These are phyloP conservation scores for Ustilago xerochloae DNA, from an alignment of 1,284 basidiomycete genomes.

Conservation along the genomic window DNA sequence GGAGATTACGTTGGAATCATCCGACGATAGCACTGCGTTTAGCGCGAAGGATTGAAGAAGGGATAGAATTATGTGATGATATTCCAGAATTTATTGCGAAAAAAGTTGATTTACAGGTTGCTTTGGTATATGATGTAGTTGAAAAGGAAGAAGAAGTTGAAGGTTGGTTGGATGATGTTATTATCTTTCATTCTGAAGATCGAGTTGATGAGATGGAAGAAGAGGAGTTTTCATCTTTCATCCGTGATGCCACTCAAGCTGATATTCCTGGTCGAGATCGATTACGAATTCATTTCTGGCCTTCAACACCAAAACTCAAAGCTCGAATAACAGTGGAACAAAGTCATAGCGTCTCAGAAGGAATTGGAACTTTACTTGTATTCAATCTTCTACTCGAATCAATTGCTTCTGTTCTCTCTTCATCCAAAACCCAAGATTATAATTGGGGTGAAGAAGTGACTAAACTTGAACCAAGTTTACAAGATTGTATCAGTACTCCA, in stretches of 20 bases:
- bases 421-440: neutral
- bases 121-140: slow-evolving; percentile 31
- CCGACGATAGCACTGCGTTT: slow-evolving; percentile 27
- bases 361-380: slow-evolving; percentile 25
- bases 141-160: slow-evolving; percentile 12
- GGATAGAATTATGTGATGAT: neutral
- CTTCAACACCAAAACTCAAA: neutral
- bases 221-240: slow-evolving; percentile 2
- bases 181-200: slow-evolving; percentile 11
- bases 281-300: slow-evolving; percentile 29
- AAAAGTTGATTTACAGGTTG: slow-evolving; percentile 37
- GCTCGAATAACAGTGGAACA: slow-evolving; percentile 27
- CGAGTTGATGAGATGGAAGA: slow-evolving; percentile 1
- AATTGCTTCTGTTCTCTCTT: slow-evolving; percentile 17
- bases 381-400: slow-evolving; percentile 20
- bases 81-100: slow-evolving; percentile 10
- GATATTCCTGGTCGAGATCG: slow-evolving; percentile 24
- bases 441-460: slow-evolving; percentile 30
- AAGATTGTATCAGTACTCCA: slow-evolving; percentile 24
- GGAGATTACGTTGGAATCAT: slow-evolving; percentile 18
- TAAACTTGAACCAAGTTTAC: slow-evolving; percentile 20
- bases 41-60: slow-evolving; percentile 11
- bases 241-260: neutral
- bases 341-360: slow-evolving; percentile 27
- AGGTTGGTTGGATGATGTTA: slow-evolving; percentile 24